Conservation (phyloP, 2,329 filamentous ascomycete genomes). For the Neonectria neomacrospora region DNA sequence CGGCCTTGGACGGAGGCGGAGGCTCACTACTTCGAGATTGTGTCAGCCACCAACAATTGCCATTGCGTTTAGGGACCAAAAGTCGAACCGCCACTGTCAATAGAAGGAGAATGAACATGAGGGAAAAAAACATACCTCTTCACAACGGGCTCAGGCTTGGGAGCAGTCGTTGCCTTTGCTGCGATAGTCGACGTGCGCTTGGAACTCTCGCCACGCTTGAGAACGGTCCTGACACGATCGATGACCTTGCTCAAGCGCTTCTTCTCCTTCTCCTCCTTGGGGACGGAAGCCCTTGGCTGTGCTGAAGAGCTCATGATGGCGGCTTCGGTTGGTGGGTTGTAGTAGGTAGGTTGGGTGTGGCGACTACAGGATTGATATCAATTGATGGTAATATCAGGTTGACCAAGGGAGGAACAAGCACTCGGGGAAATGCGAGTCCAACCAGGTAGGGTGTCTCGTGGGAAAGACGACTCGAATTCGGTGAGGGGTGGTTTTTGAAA, state of each 20-base stretch:
- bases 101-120: neutral
- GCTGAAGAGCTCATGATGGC: slow-evolving; percentile 57
- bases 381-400: neutral
- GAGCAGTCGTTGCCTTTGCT: slow-evolving; percentile 31
- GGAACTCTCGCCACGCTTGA: slow-evolving; percentile 56
- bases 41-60: neutral
- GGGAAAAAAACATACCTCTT: slow-evolving; percentile 42
- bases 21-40: slow-evolving; percentile 31
- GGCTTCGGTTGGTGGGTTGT: slow-evolving; percentile 11
- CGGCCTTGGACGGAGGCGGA: slow-evolving; percentile 34
- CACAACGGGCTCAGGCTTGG: slow-evolving; percentile 39
- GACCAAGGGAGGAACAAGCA: neutral
- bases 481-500: neutral
- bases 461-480: slow-evolving; percentile 9
- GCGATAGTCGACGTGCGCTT: slow-evolving; percentile 44
- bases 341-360: slow-evolving; percentile 8
- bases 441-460: neutral
- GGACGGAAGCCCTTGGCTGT: slow-evolving; percentile 50
- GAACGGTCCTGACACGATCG: slow-evolving; percentile 61
- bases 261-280: slow-evolving; percentile 54
- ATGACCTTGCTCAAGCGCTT: slow-evolving; percentile 61
- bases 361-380: slow-evolving; percentile 6
- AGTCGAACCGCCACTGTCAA: neutral
- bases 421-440: neutral
- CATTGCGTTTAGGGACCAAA: neutral